phyloP scores from a whole-genome alignment of 2,329 filamentous ascomycete species.

The Alternaria viburni region DNA sequence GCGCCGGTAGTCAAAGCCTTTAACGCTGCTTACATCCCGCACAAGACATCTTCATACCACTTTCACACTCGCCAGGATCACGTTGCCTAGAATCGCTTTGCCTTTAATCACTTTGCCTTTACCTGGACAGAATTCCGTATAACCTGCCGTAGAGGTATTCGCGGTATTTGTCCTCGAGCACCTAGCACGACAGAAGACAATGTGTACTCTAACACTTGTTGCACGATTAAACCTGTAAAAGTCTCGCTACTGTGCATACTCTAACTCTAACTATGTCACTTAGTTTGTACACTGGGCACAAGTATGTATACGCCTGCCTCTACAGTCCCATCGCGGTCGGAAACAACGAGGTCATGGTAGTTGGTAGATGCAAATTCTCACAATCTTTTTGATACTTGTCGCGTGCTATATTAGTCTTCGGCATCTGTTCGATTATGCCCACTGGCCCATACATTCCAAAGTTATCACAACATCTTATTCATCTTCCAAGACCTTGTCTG shows the following conservation, averaged over 20 bases:
- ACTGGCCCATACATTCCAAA: not conserved
- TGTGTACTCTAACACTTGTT: not conserved
- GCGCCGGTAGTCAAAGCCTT: not conserved
- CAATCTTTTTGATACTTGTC: not conserved
- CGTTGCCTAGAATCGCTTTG: not conserved
- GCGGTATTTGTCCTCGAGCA: not conserved
- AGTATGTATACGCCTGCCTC: not conserved
- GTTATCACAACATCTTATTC: not conserved
- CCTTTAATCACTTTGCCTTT: not conserved
- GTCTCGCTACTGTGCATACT: accelerated
- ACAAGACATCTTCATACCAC: not conserved
- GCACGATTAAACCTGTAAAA: accelerated
- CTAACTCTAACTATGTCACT: accelerated
- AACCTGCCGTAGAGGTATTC: not conserved
- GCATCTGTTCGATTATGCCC: not conserved
- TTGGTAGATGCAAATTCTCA: not conserved
- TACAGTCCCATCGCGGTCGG: not conserved
- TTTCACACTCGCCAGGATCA: not conserved
- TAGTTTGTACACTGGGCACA: not conserved
- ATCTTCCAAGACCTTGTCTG: not conserved
- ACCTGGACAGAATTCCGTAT: not conserved
- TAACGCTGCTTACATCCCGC: not conserved
- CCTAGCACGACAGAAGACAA: not conserved
- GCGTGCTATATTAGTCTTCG: not conserved
- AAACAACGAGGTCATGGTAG: not conserved